phyloP scores from a whole-genome alignment of 768 basidiomycete genomes.

The Astraeus odoratus region DNA sequence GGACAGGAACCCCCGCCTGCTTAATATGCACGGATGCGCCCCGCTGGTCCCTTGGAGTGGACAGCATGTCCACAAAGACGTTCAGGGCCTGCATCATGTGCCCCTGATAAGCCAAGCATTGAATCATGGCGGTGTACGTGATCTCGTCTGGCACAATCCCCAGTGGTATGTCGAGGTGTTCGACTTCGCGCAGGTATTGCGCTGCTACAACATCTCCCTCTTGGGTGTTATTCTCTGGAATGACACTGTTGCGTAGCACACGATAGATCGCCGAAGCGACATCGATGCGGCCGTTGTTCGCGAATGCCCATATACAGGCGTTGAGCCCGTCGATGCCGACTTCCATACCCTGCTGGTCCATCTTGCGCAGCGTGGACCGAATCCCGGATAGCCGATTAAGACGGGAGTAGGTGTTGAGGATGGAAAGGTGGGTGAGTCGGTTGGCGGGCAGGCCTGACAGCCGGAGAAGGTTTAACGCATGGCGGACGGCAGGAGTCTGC shows the following conservation, averaged over 20 bases:
- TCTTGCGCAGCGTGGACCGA: constrained; percentile 45
- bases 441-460: constrained; percentile 50
- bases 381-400: constrained; percentile 45
- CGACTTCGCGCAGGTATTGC: constrained; percentile 33
- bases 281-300: constrained; percentile 43
- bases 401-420: constrained; percentile 49
- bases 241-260: constrained; percentile 48
- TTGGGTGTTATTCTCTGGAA: constrained; percentile 25
- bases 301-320: constrained; percentile 64
- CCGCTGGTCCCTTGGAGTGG: constrained; percentile 34
- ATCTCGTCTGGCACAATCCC: constrained; percentile 50
- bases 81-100: constrained; percentile 48
- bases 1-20: constrained; percentile 21
- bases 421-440: constrained; percentile 53
- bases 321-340: constrained; percentile 65
- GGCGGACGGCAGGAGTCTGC: constrained; percentile 36
- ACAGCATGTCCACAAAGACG: constrained; percentile 64
- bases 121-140: constrained; percentile 66
- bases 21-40: constrained; percentile 24
- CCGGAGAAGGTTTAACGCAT: constrained; percentile 47
- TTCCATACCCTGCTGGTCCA: constrained; percentile 43
- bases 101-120: constrained; percentile 65
- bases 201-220: constrained; percentile 31
- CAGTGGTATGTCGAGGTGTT: constrained; percentile 39
- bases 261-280: constrained; percentile 58